Base-by-base conservation (phyloP, 306 rosid species). In the Begonia masoniana region DNA sequence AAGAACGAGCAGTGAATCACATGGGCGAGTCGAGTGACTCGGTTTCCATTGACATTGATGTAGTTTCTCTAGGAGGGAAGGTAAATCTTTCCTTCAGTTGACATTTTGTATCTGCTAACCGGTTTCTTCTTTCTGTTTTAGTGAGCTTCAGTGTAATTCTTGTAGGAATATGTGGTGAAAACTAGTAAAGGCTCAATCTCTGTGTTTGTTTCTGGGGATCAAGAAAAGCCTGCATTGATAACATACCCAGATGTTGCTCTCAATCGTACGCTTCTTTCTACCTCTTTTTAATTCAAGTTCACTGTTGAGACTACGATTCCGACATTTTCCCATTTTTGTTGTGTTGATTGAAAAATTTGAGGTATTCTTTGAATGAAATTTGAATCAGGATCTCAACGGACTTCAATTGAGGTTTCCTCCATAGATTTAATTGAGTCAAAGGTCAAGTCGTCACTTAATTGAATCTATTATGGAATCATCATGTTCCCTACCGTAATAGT, bases 201-300 rank as follows among this genome's bases (percentile, higher is more conserved):
- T 49, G 95, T 86, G 62, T 71, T 79, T 69, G 83, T 86, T 54
- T 82, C 85, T 57, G 95, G 95, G 59, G 95, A 82, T 78, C 92
- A 77, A 68, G 88, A 74, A 59, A 86, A 86, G 74, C 88, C 95
- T 21, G 93, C 95, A 68, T 66, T 86, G 15, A 82, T 86, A 42
- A 86, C 95, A 0, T 86, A 86, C 61, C 84, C 95, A 14, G 95
- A 86, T 59, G 80, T 86, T 68, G 95, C 85, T 63, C 93, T 86
- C 57, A 86, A 82, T 66, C 82, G 95, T 86, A 86, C 63, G 43
- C 13, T 57, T 77, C 69, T 23, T 45, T 51, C 4, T 43, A 53
- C 15, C 52, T 56, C 10, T 14, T 12, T 43, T 10, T 17, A 21
- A 36, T 5, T 31, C 1, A 31, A 31, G 39, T 31, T 31, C 39